phyloP scores from a whole-genome alignment of 495 filamentous ascomycete species.

The Tetracladium setigerum region DNA sequence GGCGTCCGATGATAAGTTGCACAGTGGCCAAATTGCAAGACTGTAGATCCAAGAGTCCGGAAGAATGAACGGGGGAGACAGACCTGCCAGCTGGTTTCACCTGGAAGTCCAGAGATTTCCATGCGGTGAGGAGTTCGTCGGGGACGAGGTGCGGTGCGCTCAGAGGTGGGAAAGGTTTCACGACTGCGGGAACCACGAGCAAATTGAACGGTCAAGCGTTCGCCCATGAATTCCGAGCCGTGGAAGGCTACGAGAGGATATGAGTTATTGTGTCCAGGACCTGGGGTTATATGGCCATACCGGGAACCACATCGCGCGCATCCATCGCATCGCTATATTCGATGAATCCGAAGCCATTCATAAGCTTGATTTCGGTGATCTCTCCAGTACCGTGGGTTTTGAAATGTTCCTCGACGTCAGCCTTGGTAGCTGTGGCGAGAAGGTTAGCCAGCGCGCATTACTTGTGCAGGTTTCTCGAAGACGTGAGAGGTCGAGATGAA shows the following conservation, averaged over 20 bases:
- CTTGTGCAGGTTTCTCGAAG: background rate
- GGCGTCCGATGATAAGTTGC: conserved; percentile 21
- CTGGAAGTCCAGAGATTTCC: conserved; percentile 93
- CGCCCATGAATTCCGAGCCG: conserved; percentile 96
- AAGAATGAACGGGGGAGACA: conserved; percentile 62
- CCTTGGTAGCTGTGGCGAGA: conserved; percentile 68
- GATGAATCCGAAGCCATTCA: conserved; percentile 99
- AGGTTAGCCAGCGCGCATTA: conserved; percentile 5
- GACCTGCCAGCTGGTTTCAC: conserved; percentile 99
- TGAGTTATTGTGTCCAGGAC: conserved; percentile 20
- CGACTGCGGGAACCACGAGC: conserved; percentile 88
- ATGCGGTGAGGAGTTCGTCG: conserved; percentile 92
- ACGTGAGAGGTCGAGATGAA: background rate
- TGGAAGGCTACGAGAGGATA: conserved; percentile 33
- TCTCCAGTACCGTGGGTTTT: conserved; percentile 90
- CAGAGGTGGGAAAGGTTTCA: conserved; percentile 61
- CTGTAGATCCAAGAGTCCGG: conserved; percentile 32
- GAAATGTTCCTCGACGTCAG: conserved; percentile 94
- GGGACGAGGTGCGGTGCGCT: conserved; percentile 81
- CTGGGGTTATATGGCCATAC: conserved; percentile 42
- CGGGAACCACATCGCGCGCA: conserved; percentile 93
- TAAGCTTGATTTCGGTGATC: conserved; percentile 98
- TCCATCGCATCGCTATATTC: conserved; percentile 98
- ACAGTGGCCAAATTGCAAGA: conserved; percentile 23
- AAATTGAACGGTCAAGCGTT: conserved; percentile 94